Evolutionary conservation across 768 basidiomycete genomes (phyloP).

Genomic region (Podaxis sp.): DNA sequence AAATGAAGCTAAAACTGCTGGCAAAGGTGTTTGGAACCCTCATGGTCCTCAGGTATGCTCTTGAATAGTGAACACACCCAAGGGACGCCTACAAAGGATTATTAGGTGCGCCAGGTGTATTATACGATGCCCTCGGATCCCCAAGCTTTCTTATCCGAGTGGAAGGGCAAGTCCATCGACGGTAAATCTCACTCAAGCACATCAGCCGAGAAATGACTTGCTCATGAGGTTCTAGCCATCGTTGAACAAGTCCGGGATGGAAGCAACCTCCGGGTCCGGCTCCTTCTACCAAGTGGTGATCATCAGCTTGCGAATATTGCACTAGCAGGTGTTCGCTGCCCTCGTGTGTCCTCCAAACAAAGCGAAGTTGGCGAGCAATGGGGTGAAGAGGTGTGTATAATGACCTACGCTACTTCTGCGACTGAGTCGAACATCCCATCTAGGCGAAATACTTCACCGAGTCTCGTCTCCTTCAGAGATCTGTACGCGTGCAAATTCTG

Average conservation of each 20-base stretch:
- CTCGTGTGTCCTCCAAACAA: constrained; percentile 64
- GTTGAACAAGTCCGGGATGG: constrained; percentile 95
- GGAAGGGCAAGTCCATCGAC: constrained; percentile 89
- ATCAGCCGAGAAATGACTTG: constrained; percentile 5
- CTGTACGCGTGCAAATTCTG: constrained; percentile 72
- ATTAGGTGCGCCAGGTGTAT: constrained; percentile 66
- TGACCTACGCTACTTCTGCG: constrained; percentile 4
- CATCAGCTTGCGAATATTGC: constrained; percentile 90
- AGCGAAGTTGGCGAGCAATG: constrained; percentile 79
- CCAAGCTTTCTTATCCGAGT: constrained; percentile 81
- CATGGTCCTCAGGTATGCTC: constrained; percentile 62
- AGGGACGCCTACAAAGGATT: constrained; percentile 7
- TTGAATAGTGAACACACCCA: background rate
- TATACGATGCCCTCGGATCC: constrained; percentile 90
- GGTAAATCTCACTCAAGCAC: constrained; percentile 39
- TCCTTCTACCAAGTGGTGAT: constrained; percentile 82
- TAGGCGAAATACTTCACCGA: constrained; percentile 95
- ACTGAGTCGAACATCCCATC: constrained; percentile 13
- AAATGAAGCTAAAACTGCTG: constrained; percentile 66
- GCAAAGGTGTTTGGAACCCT: constrained; percentile 83
- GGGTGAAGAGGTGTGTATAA: constrained; percentile 76
- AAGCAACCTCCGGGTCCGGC: constrained; percentile 81
- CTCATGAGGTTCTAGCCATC: constrained; percentile 50
- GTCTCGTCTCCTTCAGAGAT: constrained; percentile 75
- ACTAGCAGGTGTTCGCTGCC: constrained; percentile 76